Percentiles rank a stretch among this genome's conserved stretches.
Evolutionary conservation across 2,329 filamentous ascomycete species (phyloP).

Genomic region (Cladosporium austrohemisphaericum): DNA sequence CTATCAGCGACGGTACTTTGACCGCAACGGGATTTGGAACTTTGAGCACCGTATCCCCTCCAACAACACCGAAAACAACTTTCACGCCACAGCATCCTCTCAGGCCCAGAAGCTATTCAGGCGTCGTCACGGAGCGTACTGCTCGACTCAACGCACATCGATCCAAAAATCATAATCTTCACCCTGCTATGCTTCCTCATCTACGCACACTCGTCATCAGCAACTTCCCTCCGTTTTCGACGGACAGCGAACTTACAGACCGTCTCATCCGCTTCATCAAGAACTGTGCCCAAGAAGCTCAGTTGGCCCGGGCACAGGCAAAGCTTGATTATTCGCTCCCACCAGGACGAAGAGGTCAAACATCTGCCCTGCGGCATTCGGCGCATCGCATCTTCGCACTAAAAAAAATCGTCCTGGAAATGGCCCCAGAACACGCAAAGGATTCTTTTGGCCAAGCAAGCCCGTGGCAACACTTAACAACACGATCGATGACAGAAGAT

Average conservation of each 20-base stretch:
- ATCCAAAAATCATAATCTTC: slow-evolving; percentile 35
- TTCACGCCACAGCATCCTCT: slow-evolving; percentile 11
- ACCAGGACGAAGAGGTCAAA: slow-evolving; percentile 50
- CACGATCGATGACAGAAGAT: slow-evolving; percentile 57
- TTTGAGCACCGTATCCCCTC: slow-evolving; percentile 9
- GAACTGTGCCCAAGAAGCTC: slow-evolving; percentile 53
- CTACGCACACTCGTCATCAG: slow-evolving; percentile 55
- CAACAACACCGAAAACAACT: slow-evolving; percentile 7
- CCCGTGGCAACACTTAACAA: slow-evolving; percentile 43
- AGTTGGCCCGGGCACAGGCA: slow-evolving; percentile 52
- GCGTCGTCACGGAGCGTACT: slow-evolving; percentile 27
- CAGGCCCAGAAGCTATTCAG: slow-evolving; percentile 29
- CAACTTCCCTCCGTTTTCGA: slow-evolving; percentile 45
- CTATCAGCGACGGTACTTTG: slow-evolving; percentile 18
- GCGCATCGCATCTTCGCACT: slow-evolving; percentile 49
- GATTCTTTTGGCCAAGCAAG: slow-evolving; percentile 32
- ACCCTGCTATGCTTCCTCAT: slow-evolving; percentile 54
- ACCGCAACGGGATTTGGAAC: slow-evolving; percentile 11
- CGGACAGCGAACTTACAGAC: slow-evolving; percentile 39
- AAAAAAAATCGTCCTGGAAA: slow-evolving; percentile 54
- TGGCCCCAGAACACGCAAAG: slow-evolving; percentile 39
- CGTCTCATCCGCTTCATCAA: slow-evolving; percentile 53
- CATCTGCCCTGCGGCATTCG: slow-evolving; percentile 43
- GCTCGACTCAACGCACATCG: slow-evolving; percentile 27
- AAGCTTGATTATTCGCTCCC: slow-evolving; percentile 56